Evolutionary conservation across 78 protist genomes (phyloP).

Genomic region (Isochrysis galbana): DNA sequence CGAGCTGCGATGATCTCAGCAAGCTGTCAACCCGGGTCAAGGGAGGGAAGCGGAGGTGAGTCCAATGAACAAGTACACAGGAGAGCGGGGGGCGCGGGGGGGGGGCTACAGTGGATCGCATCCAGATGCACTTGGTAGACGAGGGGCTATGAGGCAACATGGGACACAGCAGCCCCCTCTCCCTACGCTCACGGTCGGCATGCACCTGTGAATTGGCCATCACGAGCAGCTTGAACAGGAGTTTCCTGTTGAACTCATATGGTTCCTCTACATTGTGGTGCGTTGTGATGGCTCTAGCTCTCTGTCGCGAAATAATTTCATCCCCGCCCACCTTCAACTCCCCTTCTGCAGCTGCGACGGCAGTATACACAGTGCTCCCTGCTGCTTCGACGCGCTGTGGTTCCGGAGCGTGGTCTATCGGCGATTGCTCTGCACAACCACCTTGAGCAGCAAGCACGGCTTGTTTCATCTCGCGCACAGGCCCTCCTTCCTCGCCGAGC

Average conservation of each 20-base stretch:
- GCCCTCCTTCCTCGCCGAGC: neutral
- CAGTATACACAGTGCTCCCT: neutral
- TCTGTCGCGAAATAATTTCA: neutral
- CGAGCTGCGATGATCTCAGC: neutral
- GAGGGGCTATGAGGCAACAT: too few species aligned
- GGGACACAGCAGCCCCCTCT: too few species aligned
- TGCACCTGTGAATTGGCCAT: constrained; percentile 14
- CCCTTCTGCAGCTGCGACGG: neutral
- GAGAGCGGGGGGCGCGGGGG: too few species aligned
- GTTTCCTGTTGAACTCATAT: neutral
- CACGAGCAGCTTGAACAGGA: constrained; percentile 9
- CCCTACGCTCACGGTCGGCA: too few species aligned
- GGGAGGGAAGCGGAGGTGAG: too few species aligned
- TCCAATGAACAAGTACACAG: too few species aligned
- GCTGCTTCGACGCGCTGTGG: neutral
- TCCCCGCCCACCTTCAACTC: neutral
- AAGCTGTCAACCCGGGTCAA: too few species aligned
- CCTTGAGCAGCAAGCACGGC: neutral
- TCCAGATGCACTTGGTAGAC: too few species aligned
- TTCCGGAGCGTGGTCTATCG: neutral
- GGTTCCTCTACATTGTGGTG: too few species aligned
- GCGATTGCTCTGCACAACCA: neutral
- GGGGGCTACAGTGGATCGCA: too few species aligned
- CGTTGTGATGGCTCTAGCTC: too few species aligned
- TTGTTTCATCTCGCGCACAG: neutral